Conservation (phyloP, 2,329 filamentous ascomycete genomes). For the Fusarium metavorans region DNA sequence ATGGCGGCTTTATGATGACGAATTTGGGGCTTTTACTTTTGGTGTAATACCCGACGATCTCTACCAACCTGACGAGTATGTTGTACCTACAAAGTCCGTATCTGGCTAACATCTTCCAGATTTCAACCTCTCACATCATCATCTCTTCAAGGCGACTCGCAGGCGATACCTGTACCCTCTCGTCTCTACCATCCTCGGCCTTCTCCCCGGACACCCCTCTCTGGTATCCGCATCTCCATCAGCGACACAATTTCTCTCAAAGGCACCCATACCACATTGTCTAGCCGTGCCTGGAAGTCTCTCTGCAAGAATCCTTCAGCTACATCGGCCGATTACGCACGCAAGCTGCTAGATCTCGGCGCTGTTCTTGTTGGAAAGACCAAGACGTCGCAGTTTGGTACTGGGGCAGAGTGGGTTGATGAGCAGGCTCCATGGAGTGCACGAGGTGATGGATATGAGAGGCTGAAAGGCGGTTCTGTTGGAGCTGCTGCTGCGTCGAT, state of each 20-base stretch:
- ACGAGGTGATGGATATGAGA: constrained; percentile 61
- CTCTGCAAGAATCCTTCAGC: constrained; percentile 60
- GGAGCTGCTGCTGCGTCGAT: constrained; percentile 54
- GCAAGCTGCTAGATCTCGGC: constrained; percentile 69
- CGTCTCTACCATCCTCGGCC: constrained; percentile 49
- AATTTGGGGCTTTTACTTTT: constrained; percentile 50
- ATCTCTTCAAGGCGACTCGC: constrained; percentile 41
- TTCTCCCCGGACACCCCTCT: constrained; percentile 49
- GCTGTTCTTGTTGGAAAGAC: constrained; percentile 68
- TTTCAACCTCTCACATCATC: constrained; percentile 48
- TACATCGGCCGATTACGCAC: constrained; percentile 62
- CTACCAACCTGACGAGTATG: constrained; percentile 43
- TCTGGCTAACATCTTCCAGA: constrained; percentile 36
- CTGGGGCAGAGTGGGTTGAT: constrained; percentile 57
- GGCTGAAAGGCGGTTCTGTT: constrained; percentile 49
- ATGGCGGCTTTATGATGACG: constrained; percentile 56
- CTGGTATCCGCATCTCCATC: constrained; percentile 52
- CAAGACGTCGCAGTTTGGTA: constrained; percentile 61
- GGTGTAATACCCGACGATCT: constrained; percentile 54
- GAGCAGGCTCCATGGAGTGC: constrained; percentile 57
- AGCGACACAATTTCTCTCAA: constrained; percentile 50
- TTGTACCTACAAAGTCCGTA: background rate
- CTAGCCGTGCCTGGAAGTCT: constrained; percentile 69
- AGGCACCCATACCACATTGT: constrained; percentile 68
- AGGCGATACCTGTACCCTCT: constrained; percentile 54